Evolutionary conservation across 352 stramenopile species (phyloP).

Genomic region (Pythium myriotylum): DNA sequence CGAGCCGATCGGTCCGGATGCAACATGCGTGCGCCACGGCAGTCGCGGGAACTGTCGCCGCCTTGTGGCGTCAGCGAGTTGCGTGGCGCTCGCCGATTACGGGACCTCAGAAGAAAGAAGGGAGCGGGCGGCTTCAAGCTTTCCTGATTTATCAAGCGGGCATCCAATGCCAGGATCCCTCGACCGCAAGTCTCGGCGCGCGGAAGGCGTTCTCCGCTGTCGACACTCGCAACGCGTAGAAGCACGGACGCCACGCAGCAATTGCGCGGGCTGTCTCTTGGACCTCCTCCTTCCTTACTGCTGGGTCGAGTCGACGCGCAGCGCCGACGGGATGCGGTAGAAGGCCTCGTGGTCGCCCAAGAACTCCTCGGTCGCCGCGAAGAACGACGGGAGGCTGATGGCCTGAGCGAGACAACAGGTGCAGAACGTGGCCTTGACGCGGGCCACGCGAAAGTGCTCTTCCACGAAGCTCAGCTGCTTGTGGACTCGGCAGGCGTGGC

Average conservation of each 20-base stretch:
- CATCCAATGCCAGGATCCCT: background rate
- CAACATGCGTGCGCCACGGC: no score
- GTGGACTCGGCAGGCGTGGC: conserved; percentile 11
- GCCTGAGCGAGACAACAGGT: conserved; percentile 10
- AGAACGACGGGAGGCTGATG: background rate
- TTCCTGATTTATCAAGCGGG: no score
- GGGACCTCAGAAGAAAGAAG: no score
- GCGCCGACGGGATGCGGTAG: background rate
- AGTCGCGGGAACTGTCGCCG: no score
- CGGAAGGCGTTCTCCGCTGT: no score
- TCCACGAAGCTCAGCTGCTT: conserved; percentile 16
- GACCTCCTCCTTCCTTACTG: background rate
- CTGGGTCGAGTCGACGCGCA: background rate
- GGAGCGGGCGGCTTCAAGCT: no score
- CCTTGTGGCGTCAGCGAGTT: no score
- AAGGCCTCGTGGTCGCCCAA: background rate
- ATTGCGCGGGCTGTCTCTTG: no score
- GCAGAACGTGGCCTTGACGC: conserved; percentile 11
- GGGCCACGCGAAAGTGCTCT: background rate
- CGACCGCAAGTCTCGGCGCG: background rate
- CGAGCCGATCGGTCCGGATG: no score
- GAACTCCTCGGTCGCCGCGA: conserved; percentile 7
- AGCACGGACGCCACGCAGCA: no score
- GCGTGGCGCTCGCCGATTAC: no score
- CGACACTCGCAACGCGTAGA: no score